These are phyloP conservation scores for Stemphylium beticola DNA, from an alignment of 2,329 filamentous ascomycete species.

Conservation along the genomic window DNA sequence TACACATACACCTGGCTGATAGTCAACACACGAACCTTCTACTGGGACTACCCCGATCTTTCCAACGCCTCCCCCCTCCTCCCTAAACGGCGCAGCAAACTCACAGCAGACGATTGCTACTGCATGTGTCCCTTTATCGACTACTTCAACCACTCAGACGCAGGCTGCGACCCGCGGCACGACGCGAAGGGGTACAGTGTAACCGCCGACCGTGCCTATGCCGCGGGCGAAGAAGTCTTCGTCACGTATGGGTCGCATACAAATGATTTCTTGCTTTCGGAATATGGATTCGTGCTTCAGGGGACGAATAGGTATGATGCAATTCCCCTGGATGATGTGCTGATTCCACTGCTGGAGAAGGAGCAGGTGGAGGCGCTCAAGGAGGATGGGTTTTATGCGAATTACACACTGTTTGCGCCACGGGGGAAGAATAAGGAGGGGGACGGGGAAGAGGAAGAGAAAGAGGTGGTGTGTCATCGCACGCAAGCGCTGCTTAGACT, in stretches of 20 bases:
- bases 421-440: too few species aligned
- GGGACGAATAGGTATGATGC: slow-evolving; percentile 47
- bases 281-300: slow-evolving; percentile 62
- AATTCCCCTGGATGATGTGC: slow-evolving; percentile 50
- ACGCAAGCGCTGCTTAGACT: slow-evolving; percentile 54
- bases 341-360: slow-evolving; percentile 47
- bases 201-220: slow-evolving; percentile 58
- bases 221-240: slow-evolving; percentile 67
- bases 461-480: slow-evolving; percentile 49
- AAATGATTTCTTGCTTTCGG: slow-evolving; percentile 74
- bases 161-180: slow-evolving; percentile 60
- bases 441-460: not conserved
- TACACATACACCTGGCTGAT: slow-evolving; percentile 67
- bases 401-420: slow-evolving; percentile 31
- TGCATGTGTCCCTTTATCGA: slow-evolving; percentile 75
- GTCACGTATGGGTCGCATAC: slow-evolving; percentile 73
- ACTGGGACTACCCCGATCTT: slow-evolving; percentile 55
- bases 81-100: slow-evolving; percentile 50
- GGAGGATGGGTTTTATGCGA: slow-evolving; percentile 52
- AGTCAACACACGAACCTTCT: slow-evolving; percentile 66
- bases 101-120: slow-evolving; percentile 64
- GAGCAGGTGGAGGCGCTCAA: slow-evolving; percentile 46
- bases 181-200: slow-evolving; percentile 62
- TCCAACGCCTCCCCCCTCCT: slow-evolving; percentile 50
- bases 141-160: slow-evolving; percentile 67